Conservation (phyloP, 306 rosid species). For the Pyrus communis region DNA sequence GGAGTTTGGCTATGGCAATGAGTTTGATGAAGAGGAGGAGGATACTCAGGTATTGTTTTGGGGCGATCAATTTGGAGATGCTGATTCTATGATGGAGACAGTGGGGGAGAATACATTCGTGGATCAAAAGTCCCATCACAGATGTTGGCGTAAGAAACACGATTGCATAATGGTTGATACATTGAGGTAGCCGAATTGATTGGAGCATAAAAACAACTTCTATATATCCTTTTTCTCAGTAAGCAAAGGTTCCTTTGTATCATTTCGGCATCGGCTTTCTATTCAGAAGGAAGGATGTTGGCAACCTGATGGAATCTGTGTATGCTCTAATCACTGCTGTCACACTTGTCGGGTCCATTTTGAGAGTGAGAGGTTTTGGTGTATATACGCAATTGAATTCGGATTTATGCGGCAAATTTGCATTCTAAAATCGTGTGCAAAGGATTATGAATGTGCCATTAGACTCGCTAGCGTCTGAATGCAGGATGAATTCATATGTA, state of each 20-base stretch:
- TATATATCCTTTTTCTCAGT: no score
- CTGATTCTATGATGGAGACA: slow-evolving; percentile 70
- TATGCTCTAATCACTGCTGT: background rate
- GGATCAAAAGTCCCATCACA: slow-evolving; percentile 81
- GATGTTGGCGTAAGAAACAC: slow-evolving; percentile 89
- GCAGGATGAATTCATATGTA: no score
- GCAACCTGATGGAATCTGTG: background rate
- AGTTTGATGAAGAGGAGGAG: slow-evolving; percentile 91
- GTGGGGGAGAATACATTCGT: slow-evolving; percentile 82
- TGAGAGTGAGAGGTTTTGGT: background rate
- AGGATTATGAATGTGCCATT: background rate
- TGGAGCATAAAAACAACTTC: background rate
- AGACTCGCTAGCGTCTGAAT: no score
- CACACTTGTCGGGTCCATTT: background rate
- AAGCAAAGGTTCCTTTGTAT: background rate
- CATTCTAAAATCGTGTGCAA: background rate
- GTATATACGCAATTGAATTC: background rate
- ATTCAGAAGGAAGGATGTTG: background rate
- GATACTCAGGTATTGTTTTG: slow-evolving; percentile 67
- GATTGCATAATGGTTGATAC: slow-evolving; percentile 82
- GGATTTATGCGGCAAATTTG: no score
- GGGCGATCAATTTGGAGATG: slow-evolving; percentile 56
- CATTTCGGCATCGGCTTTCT: background rate
- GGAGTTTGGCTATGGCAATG: slow-evolving; percentile 92
- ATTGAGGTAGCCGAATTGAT: slow-evolving; percentile 29